Conservation (phyloP, 495 filamentous ascomycete genomes). For the Podospora anserina region DNA sequence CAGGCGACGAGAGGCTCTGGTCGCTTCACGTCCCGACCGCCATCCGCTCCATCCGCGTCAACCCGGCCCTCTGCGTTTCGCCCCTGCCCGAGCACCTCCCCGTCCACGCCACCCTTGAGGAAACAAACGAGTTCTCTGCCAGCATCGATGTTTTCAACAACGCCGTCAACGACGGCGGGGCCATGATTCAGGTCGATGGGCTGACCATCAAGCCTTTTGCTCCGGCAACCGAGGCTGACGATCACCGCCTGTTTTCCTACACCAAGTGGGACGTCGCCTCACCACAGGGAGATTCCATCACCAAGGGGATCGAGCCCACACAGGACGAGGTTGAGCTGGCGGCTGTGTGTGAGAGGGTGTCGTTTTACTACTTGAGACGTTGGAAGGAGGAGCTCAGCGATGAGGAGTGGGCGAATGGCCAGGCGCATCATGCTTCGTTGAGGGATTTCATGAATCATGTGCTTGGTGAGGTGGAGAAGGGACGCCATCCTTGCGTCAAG, state of each 20-base stretch:
- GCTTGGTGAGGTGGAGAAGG: constrained; percentile 2
- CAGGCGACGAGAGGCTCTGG: constrained; percentile 23
- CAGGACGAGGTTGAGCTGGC: background rate
- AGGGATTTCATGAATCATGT: constrained; percentile 17
- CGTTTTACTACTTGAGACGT: background rate
- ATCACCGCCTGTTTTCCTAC: background rate
- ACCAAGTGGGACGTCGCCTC: constrained; percentile 1
- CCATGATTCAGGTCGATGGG: background rate
- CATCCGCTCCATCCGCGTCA: constrained; percentile 22
- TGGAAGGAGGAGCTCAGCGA: background rate
- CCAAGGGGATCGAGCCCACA: constrained; percentile 10
- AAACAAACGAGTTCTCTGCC: too few relatives aligned
- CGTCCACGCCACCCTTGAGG: background rate
- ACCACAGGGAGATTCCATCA: background rate
- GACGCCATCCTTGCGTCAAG: constrained; percentile 11
- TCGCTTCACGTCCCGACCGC: constrained; percentile 26
- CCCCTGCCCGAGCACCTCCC: constrained; percentile 26
- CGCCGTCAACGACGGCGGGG: background rate
- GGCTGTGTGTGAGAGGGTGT: background rate
- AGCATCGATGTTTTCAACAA: too few relatives aligned
- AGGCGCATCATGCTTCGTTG: constrained; percentile 13
- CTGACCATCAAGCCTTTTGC: background rate
- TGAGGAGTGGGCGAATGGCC: constrained; percentile 10
- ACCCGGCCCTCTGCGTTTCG: constrained; percentile 15
- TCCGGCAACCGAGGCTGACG: background rate